Base-by-base conservation (phyloP, 2,329 filamentous ascomycete genomes). In the Penicillium fuscoglaucum region DNA sequence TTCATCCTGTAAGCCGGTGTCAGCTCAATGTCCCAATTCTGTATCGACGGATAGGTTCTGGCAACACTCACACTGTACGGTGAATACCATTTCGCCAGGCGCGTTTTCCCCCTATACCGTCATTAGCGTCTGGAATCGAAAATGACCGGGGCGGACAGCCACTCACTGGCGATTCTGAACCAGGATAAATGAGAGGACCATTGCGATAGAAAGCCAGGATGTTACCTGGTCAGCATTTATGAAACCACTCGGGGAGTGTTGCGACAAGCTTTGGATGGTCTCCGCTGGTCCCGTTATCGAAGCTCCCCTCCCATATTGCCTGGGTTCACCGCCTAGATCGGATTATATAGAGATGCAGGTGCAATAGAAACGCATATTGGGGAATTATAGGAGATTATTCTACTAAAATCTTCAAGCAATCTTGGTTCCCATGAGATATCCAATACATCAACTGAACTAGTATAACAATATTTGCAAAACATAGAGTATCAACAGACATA, bases 21-120 rank as follows among this genome's bases (percentile, higher is more conserved):
- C 52, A 74, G 68, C 17, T 31, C 28, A 44, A 15, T 9, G n/a
- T 13, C 2, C 43, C 43, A 41, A 26, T 29, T 13, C 2, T 2
- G 7, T 17, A 26, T 50, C 6, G 31, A 31, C 40, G 19, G 26
- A 41, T 40, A 13, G 12, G n/a, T 24, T 17, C 41, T 52, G 15
- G 46, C 8, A 17, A 37, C 29, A 75, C 82, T 75, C 76, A 85
- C 84, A 79, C 88, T 96, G 82, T 97, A 99, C 61, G 95, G 93
- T 67, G 90, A 91, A 82, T 99, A 99, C 93, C 93, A 99, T 81
- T 99, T 99, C 65, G 95, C 95, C 65, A 99, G 85, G 69, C 95
- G 90, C 69, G 95, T 99, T 82, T 99, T 99, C 79, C 95, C 95
- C 84, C 93, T 97, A 63, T 66, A 66, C 35, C 60, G 52, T 59